Conservation (phyloP, 23 red algal genomes). For the Chondrus crispus region DNA sequence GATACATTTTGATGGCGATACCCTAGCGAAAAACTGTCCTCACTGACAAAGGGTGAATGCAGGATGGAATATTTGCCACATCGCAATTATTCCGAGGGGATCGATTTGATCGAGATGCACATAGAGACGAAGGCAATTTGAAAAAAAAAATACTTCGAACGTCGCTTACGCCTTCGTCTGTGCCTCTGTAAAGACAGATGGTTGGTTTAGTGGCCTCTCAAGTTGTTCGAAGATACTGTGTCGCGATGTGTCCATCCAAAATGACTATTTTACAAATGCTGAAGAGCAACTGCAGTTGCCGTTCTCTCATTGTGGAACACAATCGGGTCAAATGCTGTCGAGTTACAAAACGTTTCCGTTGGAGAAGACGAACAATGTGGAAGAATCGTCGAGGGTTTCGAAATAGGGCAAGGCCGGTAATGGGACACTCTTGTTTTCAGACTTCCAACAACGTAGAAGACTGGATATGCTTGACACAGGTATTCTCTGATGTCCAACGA, state of each 20-base stretch:
- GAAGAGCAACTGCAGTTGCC: background rate
- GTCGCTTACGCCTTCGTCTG: background rate
- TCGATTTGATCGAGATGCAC: constrained; percentile 47
- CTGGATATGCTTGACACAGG: background rate
- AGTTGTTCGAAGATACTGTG: background rate
- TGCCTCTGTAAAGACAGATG: background rate
- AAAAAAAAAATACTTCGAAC: constrained; percentile 9
- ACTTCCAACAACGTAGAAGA: background rate
- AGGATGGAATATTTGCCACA: constrained; percentile 92
- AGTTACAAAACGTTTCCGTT: too few species aligned
- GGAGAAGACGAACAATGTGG: too few species aligned
- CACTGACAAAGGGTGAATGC: constrained; percentile 97
- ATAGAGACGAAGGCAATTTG: constrained; percentile 63
- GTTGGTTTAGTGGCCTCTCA: background rate
- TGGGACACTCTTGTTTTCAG: background rate
- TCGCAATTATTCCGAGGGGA: constrained; percentile 7
- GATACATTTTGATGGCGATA: too few species aligned
- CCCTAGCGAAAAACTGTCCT: too few species aligned
- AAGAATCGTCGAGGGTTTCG: background rate
- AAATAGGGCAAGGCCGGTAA: background rate
- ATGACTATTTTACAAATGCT: background rate
- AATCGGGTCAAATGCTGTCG: too few species aligned
- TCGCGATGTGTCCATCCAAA: background rate
- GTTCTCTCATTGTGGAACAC: background rate
- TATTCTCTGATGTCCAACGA: background rate